Evolutionary conservation across 306 rosid species (phyloP).

Genomic region (Macrotyloma uniflorum): DNA sequence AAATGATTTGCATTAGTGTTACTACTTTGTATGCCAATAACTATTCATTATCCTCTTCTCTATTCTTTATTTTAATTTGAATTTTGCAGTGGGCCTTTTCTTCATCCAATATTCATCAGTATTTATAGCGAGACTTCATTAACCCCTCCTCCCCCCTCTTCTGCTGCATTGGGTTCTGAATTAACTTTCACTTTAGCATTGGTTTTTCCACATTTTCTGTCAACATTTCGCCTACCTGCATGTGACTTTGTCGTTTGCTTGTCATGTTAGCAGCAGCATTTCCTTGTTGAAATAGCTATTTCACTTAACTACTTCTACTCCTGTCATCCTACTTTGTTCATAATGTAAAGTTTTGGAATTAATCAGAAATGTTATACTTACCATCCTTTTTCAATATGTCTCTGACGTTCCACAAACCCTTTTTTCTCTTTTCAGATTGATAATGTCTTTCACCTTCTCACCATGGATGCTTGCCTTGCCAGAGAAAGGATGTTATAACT

Average conservation of each 20-base stretch:
- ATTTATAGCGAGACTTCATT: not conserved
- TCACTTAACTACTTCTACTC: constrained; percentile 18
- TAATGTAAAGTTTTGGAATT: constrained; percentile 21
- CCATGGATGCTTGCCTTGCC: constrained; percentile 25
- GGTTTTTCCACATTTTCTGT: too few species aligned
- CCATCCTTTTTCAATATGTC: constrained; percentile 10
- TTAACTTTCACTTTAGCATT: too few species aligned
- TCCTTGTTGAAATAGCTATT: constrained; percentile 5
- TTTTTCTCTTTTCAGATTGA: constrained; percentile 33
- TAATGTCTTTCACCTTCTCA: constrained; percentile 20
- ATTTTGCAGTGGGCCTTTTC: constrained; percentile 13
- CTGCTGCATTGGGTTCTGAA: too few species aligned
- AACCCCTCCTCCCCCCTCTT: too few species aligned
- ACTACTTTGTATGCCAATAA: not conserved
- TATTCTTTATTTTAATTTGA: constrained; percentile 14
- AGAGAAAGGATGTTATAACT: constrained; percentile 59
- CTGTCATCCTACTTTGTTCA: not conserved
- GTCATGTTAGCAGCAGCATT: constrained; percentile 14
- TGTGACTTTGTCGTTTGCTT: constrained; percentile 8
- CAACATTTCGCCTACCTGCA: too few species aligned
- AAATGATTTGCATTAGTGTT: not conserved
- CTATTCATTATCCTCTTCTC: not conserved
- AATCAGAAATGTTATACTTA: constrained; percentile 13
- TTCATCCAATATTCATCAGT: not conserved
- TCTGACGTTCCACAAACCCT: not conserved